These are phyloP conservation scores for Mycena sanguinolenta DNA, from an alignment of 768 basidiomycete species.

Conservation along the genomic window DNA sequence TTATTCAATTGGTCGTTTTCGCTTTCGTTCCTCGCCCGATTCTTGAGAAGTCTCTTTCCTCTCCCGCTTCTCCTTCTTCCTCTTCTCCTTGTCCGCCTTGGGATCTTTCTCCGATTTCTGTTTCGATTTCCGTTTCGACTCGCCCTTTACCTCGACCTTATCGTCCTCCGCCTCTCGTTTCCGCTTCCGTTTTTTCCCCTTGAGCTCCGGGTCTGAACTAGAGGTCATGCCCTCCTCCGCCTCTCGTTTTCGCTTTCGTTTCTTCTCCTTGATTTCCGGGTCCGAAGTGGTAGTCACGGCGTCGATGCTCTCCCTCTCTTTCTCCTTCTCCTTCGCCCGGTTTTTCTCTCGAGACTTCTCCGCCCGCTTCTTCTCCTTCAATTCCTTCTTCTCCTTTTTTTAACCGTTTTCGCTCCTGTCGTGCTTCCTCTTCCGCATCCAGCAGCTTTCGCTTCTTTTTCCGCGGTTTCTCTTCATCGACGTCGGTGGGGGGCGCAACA, in stretches of 20 bases:
- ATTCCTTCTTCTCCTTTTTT: slow-evolving; percentile 37
- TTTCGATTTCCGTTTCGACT: slow-evolving; percentile 17
- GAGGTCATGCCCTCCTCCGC: not conserved
- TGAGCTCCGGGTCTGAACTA: not conserved
- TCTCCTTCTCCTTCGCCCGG: not conserved
- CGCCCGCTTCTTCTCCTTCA: slow-evolving; percentile 26
- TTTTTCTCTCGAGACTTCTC: too few species aligned
- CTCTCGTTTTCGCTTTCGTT: too few species aligned
- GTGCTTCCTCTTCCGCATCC: slow-evolving; percentile 34
- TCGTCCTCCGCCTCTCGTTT: slow-evolving; percentile 21
- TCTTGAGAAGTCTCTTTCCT: slow-evolving; percentile 2
- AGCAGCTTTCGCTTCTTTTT: slow-evolving; percentile 37
- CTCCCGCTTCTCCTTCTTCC: slow-evolving; percentile 40
- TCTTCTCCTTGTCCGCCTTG: slow-evolving; percentile 13
- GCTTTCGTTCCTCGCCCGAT: not conserved
- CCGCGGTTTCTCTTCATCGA: slow-evolving; percentile 3
- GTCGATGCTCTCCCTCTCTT: not conserved
- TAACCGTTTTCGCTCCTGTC: slow-evolving; percentile 35
- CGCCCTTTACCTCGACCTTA: slow-evolving; percentile 21
- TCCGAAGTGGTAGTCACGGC: not conserved
- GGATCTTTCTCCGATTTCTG: slow-evolving; percentile 18
- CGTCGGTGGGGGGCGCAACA: not conserved
- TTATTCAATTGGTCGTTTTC: slow-evolving; percentile 16
- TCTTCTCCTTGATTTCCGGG: not conserved
- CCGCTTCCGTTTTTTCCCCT: slow-evolving; percentile 38